Conservation (phyloP, 306 rosid genomes). For the Arachis hypogaea region DNA sequence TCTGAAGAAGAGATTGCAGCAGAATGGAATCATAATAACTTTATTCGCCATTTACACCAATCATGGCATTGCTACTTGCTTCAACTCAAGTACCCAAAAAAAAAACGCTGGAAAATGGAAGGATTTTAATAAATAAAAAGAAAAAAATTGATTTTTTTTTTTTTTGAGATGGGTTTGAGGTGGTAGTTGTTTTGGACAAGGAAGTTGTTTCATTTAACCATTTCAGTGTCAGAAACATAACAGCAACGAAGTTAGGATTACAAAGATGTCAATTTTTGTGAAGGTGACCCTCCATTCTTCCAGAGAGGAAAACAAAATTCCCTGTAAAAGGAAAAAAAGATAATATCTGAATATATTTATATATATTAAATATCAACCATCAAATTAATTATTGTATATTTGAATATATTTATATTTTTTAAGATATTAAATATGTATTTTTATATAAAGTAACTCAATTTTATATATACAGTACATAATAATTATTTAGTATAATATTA, state of each 20-base stretch:
- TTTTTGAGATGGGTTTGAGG: not conserved
- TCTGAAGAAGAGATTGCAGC: slow-evolving; percentile 8
- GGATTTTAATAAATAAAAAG: not conserved
- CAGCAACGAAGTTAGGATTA: not conserved
- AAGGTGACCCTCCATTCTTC: not conserved
- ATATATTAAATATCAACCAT: too few species aligned
- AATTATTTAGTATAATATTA: too few species aligned
- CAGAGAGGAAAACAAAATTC: not conserved
- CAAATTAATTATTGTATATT: too few species aligned
- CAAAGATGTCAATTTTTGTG: not conserved
- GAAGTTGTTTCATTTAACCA: slow-evolving; percentile 4
- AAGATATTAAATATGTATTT: too few species aligned
- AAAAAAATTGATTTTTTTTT: not conserved
- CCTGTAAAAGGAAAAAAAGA: not conserved
- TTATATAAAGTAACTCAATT: too few species aligned
- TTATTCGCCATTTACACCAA: not conserved
- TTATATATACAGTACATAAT: too few species aligned
- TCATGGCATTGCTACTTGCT: slow-evolving; percentile 1
- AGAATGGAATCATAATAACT: slow-evolving; percentile 16
- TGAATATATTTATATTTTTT: too few species aligned
- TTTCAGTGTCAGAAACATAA: not conserved
- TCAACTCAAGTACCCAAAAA: not conserved
- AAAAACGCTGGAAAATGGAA: not conserved
- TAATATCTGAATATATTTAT: not conserved
- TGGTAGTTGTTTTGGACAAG: slow-evolving; percentile 9